Percentiles rank a stretch among this genome's conserved stretches.
These are phyloP conservation scores for Alectoria sarmentosa DNA, from an alignment of 495 filamentous ascomycete species.

Conservation along the genomic window DNA sequence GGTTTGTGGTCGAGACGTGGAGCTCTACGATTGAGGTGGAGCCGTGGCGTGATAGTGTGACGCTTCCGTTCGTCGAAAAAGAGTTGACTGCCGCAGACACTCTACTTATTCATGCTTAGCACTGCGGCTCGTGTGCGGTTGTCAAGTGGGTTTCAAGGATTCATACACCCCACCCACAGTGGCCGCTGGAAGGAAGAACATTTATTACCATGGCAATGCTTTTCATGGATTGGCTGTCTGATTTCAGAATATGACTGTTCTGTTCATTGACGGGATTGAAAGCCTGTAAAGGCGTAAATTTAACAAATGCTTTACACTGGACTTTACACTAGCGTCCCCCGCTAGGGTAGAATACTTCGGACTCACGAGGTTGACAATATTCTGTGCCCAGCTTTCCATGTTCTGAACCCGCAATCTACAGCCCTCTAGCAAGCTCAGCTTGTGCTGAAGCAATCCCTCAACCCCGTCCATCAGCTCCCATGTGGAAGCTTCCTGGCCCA, in stretches of 20 bases:
- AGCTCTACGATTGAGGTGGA: no score
- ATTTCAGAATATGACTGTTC: slow-evolving; percentile 14
- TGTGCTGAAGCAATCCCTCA: neutral
- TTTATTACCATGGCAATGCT: slow-evolving; percentile 17
- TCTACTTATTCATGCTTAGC: no score
- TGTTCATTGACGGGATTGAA: slow-evolving; percentile 13
- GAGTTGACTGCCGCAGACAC: no score
- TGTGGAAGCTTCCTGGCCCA: neutral
- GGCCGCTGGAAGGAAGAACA: slow-evolving; percentile 22
- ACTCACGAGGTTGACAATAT: slow-evolving; percentile 19
- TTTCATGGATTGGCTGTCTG: slow-evolving; percentile 21
- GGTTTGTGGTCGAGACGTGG: no score
- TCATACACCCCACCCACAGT: no score
- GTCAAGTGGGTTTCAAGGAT: no score
- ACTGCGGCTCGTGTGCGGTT: no score
- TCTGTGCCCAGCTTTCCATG: slow-evolving; percentile 15
- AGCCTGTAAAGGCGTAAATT: neutral
- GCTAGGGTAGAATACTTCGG: no score
- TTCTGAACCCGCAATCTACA: slow-evolving; percentile 5
- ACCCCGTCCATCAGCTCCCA: neutral
- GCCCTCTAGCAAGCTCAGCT: slow-evolving; percentile 6
- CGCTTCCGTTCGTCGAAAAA: no score
- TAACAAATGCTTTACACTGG: no score
- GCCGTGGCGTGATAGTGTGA: no score
- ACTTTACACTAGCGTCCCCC: no score